Base-by-base conservation (phyloP, 2,329 filamentous ascomycete species). In the Monosporascus sp. region DNA sequence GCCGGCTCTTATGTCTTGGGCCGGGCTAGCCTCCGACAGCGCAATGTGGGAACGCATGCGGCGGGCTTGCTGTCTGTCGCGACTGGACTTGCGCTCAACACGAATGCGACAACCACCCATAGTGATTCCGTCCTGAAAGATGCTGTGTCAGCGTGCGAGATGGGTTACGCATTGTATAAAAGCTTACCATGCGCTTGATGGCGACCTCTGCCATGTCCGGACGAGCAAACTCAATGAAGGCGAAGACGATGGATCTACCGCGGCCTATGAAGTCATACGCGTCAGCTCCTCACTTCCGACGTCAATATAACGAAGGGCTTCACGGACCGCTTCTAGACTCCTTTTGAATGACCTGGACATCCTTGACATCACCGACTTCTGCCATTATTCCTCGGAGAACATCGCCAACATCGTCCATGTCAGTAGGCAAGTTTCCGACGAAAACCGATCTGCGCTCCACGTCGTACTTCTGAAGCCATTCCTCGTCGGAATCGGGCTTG, bases 201-300 rank as follows among this genome's bases (percentile, higher is more conserved):
- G 72, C 70, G 22, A 65, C 52, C 18, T 74, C 71, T 6, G 71
- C 70, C 38, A 66, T 59, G 51, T 74, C 67, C 4, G 68, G 65
- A 3, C 66, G 66, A 3, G 54, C 56, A 49, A 72, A 77, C 58
- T 76, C 73, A 5, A 77, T 65, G 47, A 71, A 72, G 5, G 63
- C 68, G 49, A 71, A 70, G 3, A 62, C 58, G 1, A 57, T 60
- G 6, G 61, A 46, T 15, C 57, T 52, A 14, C 52, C 57, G 27
- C 57, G 57, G 49, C 57, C 60, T 65, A 53, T 46, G 18, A 51
- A 25, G 25, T 25, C 18, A 8, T 22, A 27, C 47, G 37, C 52
- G 56, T 56, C 27, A 56, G 49, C 43, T 44, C 37, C 35, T n/a
- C n/a, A 46, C 38, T 9, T 17, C 45, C 20, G 27, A 31, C 17